Evolutionary conservation across 306 rosid genomes (phyloP), one percentile per base, ranked within the genome.

Genomic region (Quercus aquifolioides): DNA sequence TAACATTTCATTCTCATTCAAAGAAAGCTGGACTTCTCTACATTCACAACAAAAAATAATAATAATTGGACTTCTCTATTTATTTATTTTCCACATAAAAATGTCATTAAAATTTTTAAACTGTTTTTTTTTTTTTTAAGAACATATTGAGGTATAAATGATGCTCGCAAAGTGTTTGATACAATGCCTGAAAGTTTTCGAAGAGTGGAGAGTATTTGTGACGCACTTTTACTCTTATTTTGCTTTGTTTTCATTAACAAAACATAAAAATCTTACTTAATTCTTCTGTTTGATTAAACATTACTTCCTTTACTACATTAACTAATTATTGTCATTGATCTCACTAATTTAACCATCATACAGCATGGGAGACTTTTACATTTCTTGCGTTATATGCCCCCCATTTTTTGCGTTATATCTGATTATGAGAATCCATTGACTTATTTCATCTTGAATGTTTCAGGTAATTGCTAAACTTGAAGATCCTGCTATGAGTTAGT

Each of bases 381-480:
- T 30, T 30, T 30, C 31, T 30, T 30, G 31, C 31, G 31, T 3
- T 30, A 30, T 30, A 30, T 30, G 31, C 31, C 12, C n/a, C 73
- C 73, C 19, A 14, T 62, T 35, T 25, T 25, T 25, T 62, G 69
- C 4, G 6, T 26, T 62, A 15, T 6, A 15, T 20, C n/a, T 46
- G 13, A 18, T 43, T 23, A 49, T 64, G 74, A 70, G 56, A 5
- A 69, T 35, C 25, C 10, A 4, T 30, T 43, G 74, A 49, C 57
- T 84, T 19, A 46, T 69, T 78, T 76, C 52, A 41, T 75, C 71
- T 83, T 80, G 64, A 82, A 79, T 84, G 62, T 78, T 38, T 75
- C 86, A 95, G 99, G 99, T 95, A 54, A 95, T 95, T 83, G 99
- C 97, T 52, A 95, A 95, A 83, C 98, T 95, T 68, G 99, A 95